Evolutionary conservation across 495 filamentous ascomycete species (phyloP).

Genomic region (Oidiodendron maius): DNA sequence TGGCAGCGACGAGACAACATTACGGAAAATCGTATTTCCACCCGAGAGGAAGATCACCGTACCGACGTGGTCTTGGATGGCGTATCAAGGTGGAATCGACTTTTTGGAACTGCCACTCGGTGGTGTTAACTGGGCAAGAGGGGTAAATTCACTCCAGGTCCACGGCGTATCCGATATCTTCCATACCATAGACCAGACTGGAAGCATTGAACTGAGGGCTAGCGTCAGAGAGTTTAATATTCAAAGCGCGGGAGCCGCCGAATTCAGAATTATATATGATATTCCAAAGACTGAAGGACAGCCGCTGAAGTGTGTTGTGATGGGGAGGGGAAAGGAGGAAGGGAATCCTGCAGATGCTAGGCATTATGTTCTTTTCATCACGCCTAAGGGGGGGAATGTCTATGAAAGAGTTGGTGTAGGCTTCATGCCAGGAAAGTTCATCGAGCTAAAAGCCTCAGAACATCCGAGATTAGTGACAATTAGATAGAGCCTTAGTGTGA

Average conservation of each 20-base stretch:
- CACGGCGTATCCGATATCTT: too few relatives aligned
- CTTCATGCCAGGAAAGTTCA: too few relatives aligned
- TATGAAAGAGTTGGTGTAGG: not conserved
- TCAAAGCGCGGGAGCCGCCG: not conserved
- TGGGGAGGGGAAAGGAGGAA: not conserved
- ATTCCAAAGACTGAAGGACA: not conserved
- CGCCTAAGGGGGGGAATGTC: not conserved
- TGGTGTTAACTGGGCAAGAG: conserved; percentile 15
- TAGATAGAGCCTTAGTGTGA: too few relatives aligned
- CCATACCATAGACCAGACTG: too few relatives aligned
- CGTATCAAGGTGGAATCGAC: conserved; percentile 7
- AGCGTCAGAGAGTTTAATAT: not conserved
- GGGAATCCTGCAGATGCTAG: not conserved
- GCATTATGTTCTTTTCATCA: not conserved
- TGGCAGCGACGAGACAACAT: not conserved
- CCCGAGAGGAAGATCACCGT: not conserved
- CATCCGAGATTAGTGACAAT: too few relatives aligned
- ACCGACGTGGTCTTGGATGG: conserved; percentile 15
- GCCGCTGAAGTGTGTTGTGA: not conserved
- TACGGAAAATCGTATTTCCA: conserved; percentile 9
- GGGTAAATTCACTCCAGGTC: not conserved
- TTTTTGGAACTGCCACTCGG: conserved; percentile 2
- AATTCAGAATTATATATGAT: not conserved
- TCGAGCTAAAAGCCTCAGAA: too few relatives aligned
- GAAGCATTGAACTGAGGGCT: not conserved